Conservation (phyloP, 2,329 filamentous ascomycete genomes). For the Trichoderma sp. region DNA sequence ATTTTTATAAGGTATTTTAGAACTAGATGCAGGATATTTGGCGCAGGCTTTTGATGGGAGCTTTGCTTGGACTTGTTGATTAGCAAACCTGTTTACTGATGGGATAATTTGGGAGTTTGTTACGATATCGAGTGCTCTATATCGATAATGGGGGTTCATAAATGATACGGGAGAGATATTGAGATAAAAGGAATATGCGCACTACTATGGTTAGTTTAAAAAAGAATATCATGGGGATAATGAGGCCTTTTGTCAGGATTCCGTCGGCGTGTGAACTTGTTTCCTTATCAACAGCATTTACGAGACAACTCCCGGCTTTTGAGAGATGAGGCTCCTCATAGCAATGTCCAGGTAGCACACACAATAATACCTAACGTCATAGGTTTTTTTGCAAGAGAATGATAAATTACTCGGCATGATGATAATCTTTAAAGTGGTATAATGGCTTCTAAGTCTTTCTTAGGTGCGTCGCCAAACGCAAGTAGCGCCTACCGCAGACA, state of each 20-base stretch:
- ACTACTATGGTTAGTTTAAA: not conserved
- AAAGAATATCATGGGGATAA: not conserved
- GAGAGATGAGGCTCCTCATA: not conserved
- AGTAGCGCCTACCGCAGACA: no score
- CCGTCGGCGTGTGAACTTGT: not conserved
- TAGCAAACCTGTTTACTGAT: not conserved
- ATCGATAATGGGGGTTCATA: not conserved
- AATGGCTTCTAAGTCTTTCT: no score
- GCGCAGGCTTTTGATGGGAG: slow-evolving; percentile 11
- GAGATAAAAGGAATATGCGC: not conserved
- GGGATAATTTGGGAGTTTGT: slow-evolving; percentile 12
- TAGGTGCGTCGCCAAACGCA: no score
- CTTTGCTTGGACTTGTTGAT: not conserved
- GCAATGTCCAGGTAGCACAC: not conserved
- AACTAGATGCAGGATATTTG: not conserved
- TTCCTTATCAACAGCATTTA: not conserved
- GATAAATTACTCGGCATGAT: no score
- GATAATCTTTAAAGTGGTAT: no score
- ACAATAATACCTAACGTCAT: no score
- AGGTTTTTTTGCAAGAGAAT: no score
- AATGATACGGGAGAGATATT: not conserved
- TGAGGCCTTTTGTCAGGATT: not conserved
- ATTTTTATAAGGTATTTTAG: slow-evolving; percentile 25
- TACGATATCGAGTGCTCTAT: not conserved
- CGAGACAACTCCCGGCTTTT: not conserved